These are phyloP conservation scores for Grosmannia huntii DNA, from an alignment of 2,329 filamentous ascomycete species.

Conservation along the genomic window DNA sequence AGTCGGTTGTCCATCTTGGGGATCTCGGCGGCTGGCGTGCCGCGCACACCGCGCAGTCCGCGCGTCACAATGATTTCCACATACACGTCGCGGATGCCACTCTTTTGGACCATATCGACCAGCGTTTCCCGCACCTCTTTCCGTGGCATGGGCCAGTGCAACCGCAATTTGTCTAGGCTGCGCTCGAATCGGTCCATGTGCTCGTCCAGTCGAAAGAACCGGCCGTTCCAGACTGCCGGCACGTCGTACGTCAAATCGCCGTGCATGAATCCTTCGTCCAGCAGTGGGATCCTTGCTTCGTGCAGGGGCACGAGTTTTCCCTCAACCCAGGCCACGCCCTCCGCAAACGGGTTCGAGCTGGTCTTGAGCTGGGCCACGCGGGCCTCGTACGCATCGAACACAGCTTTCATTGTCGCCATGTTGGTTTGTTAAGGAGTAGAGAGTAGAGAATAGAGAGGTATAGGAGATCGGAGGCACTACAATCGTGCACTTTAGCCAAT, in stretches of 20 bases:
- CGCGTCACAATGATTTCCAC: conserved; percentile 38
- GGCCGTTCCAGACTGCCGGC: conserved; percentile 36
- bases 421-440: neutral
- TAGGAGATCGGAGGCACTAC: neutral
- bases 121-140: conserved; percentile 26
- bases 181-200: conserved; percentile 30
- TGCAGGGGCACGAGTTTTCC: conserved; percentile 28
- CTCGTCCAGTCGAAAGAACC: conserved; percentile 37
- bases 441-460: neutral
- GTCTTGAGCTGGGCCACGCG: conserved; percentile 15
- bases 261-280: conserved; percentile 39
- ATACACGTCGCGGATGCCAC: conserved; percentile 34
- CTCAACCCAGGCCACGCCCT: conserved; percentile 32
- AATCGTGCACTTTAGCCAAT: neutral
- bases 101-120: conserved; percentile 30
- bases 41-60: conserved; percentile 29
- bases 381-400: conserved; percentile 7
- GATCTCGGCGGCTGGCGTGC: conserved; percentile 18
- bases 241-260: conserved; percentile 41
- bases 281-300: conserved; percentile 34
- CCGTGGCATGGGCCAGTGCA: conserved; percentile 26
- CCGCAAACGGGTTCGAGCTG: conserved; percentile 25
- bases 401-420: conserved; percentile 8
- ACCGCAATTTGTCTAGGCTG: conserved; percentile 31
- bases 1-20: conserved; percentile 23